Percentiles rank a stretch among this genome's conserved stretches.
Conservation (phyloP, 2,329 filamentous ascomycete genomes). For the Trichoderma sp. region DNA sequence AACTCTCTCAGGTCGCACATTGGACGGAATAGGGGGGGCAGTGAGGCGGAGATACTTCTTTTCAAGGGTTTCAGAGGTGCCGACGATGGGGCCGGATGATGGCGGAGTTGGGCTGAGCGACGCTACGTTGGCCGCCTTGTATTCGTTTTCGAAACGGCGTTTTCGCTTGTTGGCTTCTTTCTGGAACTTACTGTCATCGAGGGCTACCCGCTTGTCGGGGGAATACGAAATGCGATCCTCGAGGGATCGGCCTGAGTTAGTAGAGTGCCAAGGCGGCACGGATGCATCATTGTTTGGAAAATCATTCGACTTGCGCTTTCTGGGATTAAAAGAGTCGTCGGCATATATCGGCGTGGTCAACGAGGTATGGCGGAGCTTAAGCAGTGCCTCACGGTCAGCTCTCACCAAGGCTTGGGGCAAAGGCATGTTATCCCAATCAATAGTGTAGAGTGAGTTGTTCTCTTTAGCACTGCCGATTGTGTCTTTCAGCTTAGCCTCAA, state of each 20-base stretch:
- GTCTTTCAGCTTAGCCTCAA: constrained; percentile 80
- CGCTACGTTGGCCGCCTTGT: constrained; percentile 54
- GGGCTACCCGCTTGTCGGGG: constrained; percentile 39
- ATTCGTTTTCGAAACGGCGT: constrained; percentile 75
- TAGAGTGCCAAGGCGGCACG: constrained; percentile 71
- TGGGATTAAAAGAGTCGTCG: constrained; percentile 44
- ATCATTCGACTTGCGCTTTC: constrained; percentile 81
- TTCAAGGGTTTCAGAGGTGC: constrained; percentile 78
- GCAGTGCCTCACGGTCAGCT: constrained; percentile 59
- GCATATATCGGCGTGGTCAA: constrained; percentile 24
- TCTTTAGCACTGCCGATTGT: constrained; percentile 83
- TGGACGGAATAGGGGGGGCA: constrained; percentile 80
- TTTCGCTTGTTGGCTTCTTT: constrained; percentile 88
- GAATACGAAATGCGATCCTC: constrained; percentile 73
- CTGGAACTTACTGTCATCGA: constrained; percentile 79
- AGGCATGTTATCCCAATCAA: constrained; percentile 81
- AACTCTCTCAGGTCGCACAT: constrained; percentile 79
- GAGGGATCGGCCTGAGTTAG: constrained; percentile 57
- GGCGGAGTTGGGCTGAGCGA: constrained; percentile 57
- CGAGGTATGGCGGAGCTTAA: constrained; percentile 36
- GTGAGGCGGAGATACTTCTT: constrained; percentile 95
- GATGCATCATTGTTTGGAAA: constrained; percentile 49
- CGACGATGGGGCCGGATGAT: constrained; percentile 71
- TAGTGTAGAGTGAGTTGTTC: constrained; percentile 63
- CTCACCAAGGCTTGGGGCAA: constrained; percentile 82